phyloP scores from a whole-genome alignment of 1,284 basidiomycete species.

The Fistulinella staudtii region DNA sequence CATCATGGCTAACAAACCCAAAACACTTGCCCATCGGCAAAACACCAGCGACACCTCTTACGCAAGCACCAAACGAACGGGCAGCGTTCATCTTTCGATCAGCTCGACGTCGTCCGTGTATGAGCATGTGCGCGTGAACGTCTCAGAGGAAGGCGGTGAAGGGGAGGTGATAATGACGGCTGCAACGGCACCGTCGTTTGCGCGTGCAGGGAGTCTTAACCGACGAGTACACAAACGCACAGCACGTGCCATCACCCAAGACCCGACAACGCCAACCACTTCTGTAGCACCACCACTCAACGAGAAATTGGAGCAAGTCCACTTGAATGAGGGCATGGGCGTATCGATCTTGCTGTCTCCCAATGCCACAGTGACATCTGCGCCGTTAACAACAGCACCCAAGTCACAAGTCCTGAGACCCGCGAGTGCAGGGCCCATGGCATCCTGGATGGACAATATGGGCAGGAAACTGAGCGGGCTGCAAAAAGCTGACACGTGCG shows the following conservation, averaged over 20 bases:
- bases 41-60: conserved; percentile 8
- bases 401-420: conserved; percentile 10
- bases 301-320: not conserved
- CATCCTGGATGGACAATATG: conserved; percentile 49
- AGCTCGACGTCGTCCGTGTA: conserved; percentile 17
- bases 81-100: conserved; percentile 9
- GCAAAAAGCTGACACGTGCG: conserved; percentile 49
- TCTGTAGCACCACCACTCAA: not conserved
- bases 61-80: not conserved
- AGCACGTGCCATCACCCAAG: not conserved
- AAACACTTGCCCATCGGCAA: conserved; percentile 7
- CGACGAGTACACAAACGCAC: conserved; percentile 17
- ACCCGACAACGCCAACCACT: not conserved
- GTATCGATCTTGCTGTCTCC: conserved; percentile 8
- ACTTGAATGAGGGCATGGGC: conserved; percentile 5
- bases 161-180: not conserved
- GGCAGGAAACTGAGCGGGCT: conserved; percentile 62
- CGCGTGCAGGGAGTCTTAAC: conserved; percentile 18
- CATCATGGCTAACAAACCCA: too few relatives aligned
- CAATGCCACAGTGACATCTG: conserved; percentile 6
- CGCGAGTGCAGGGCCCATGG: conserved; percentile 11
- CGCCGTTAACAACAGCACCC: too few relatives aligned
- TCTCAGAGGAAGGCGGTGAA: not conserved
- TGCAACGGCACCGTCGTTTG: conserved; percentile 6
- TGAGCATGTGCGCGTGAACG: conserved; percentile 6